phyloP scores from a whole-genome alignment of 495 filamentous ascomycete species.

The Penicillium angulare region DNA sequence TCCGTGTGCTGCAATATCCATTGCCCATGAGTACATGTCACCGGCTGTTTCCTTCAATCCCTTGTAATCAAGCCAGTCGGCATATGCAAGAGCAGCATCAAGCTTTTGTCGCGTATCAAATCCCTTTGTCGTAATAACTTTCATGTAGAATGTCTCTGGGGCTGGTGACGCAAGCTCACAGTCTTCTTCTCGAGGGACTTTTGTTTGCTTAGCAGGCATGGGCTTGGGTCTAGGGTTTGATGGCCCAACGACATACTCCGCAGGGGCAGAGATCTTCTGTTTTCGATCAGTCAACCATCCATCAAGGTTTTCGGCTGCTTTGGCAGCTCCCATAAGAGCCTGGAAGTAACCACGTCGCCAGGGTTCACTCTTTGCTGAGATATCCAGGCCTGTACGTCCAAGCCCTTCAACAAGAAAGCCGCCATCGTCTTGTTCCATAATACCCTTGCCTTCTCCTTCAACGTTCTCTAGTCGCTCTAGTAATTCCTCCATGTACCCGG shows the following conservation, averaged over 20 bases:
- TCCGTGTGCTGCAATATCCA: slow-evolving; percentile 62
- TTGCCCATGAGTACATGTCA: slow-evolving; percentile 68
- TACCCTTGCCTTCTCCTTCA: slow-evolving; percentile 61
- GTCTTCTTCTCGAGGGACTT: slow-evolving; percentile 67
- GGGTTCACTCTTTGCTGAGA: slow-evolving; percentile 69
- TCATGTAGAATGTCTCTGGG: slow-evolving; percentile 72
- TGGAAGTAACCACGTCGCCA: slow-evolving; percentile 86
- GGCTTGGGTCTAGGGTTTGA: slow-evolving; percentile 80
- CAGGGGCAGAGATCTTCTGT: slow-evolving; percentile 62
- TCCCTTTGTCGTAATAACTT: slow-evolving; percentile 72
- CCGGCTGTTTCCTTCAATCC: slow-evolving; percentile 56
- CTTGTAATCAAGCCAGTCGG: slow-evolving; percentile 80
- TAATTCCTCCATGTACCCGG: slow-evolving; percentile 50
- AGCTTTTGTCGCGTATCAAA: slow-evolving; percentile 72
- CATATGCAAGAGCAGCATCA: slow-evolving; percentile 77
- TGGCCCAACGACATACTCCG: slow-evolving; percentile 69
- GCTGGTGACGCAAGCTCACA: slow-evolving; percentile 61
- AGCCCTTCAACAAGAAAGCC: slow-evolving; percentile 53
- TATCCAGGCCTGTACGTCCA: slow-evolving; percentile 62
- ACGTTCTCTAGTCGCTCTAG: slow-evolving; percentile 63
- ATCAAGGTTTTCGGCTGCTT: slow-evolving; percentile 75
- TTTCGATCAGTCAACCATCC: slow-evolving; percentile 70
- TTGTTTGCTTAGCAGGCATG: slow-evolving; percentile 54
- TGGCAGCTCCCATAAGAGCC: slow-evolving; percentile 70
- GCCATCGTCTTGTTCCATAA: slow-evolving; percentile 56